These are phyloP conservation scores for Daldinia vernicosa DNA, from an alignment of 495 filamentous ascomycete genomes.

Conservation along the genomic window DNA sequence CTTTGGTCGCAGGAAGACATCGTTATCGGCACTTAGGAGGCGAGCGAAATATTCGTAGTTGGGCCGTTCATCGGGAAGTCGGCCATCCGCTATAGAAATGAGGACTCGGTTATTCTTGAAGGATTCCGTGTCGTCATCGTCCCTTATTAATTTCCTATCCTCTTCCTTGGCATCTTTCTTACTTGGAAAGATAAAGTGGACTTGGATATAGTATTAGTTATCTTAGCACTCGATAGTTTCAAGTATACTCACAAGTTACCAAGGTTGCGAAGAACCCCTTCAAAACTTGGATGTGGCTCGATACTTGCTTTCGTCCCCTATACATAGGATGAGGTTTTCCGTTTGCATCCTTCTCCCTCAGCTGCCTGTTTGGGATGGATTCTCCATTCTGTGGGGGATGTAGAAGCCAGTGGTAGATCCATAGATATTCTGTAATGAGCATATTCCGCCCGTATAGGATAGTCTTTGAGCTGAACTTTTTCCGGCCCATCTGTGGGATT, in stretches of 20 bases:
- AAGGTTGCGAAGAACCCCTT: constrained; percentile 74
- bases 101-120: constrained; percentile 64
- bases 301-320: constrained; percentile 81
- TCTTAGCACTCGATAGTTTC: not conserved
- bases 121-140: constrained; percentile 56
- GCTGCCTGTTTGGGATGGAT: constrained; percentile 61
- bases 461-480: constrained; percentile 76
- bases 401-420: constrained; percentile 57
- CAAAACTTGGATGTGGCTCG: constrained; percentile 96
- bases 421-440: constrained; percentile 85
- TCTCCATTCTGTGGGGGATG: constrained; percentile 52
- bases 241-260: constrained; percentile 45
- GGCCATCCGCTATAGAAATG: constrained; percentile 58
- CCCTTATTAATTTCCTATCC: constrained; percentile 44
- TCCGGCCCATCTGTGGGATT: constrained; percentile 82
- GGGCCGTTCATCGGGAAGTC: constrained; percentile 56
- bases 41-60: constrained; percentile 62
- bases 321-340: constrained; percentile 46
- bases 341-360: constrained; percentile 61
- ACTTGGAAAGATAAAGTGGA: constrained; percentile 59
- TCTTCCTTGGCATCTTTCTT: constrained; percentile 45
- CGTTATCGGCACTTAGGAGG: constrained; percentile 52
- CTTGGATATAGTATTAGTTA: constrained; percentile 36
- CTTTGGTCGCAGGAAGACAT: constrained; percentile 53
- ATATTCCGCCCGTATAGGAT: constrained; percentile 89